Evolutionary conservation across 768 basidiomycete genomes (phyloP).

Genomic region (Amanita pseudoporphyria): DNA sequence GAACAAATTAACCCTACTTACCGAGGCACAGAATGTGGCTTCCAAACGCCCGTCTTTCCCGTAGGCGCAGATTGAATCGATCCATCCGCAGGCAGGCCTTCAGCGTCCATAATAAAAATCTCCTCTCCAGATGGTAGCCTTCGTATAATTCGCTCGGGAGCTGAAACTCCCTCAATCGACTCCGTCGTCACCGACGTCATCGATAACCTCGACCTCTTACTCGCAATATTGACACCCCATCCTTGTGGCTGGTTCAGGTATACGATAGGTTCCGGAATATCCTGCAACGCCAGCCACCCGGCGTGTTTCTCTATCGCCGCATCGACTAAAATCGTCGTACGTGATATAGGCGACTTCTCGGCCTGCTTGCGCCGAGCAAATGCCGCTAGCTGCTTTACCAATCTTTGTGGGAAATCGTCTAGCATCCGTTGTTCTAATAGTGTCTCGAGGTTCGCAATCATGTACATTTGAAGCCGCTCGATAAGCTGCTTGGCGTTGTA

Average conservation of each 20-base stretch:
- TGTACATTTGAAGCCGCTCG: slow-evolving; percentile 66
- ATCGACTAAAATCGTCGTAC: slow-evolving; percentile 43
- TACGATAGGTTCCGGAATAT: slow-evolving; percentile 53
- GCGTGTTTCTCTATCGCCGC: slow-evolving; percentile 49
- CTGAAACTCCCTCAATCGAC: slow-evolving; percentile 6
- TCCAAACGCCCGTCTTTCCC: slow-evolving; percentile 32
- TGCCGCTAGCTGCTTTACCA: slow-evolving; percentile 57
- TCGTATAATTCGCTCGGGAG: slow-evolving; percentile 18
- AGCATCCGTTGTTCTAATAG: slow-evolving; percentile 76
- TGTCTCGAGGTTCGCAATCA: slow-evolving; percentile 77
- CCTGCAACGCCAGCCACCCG: slow-evolving; percentile 64
- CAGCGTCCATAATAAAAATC: slow-evolving; percentile 75
- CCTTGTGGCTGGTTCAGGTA: slow-evolving; percentile 12
- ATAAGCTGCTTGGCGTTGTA: slow-evolving; percentile 64
- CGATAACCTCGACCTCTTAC: slow-evolving; percentile 11
- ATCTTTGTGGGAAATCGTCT: slow-evolving; percentile 57
- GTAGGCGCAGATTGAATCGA: neutral
- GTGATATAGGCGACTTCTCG: slow-evolving; percentile 54
- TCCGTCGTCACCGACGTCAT: slow-evolving; percentile 16
- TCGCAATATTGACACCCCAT: neutral
- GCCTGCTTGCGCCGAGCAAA: slow-evolving; percentile 52
- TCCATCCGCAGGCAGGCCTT: slow-evolving; percentile 18
- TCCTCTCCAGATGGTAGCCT: slow-evolving; percentile 45
- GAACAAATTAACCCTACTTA: slow-evolving; percentile 20
- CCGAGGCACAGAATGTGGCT: slow-evolving; percentile 39